Conservation (phyloP, 768 basidiomycete genomes). For the Glaciozyma martinii region DNA sequence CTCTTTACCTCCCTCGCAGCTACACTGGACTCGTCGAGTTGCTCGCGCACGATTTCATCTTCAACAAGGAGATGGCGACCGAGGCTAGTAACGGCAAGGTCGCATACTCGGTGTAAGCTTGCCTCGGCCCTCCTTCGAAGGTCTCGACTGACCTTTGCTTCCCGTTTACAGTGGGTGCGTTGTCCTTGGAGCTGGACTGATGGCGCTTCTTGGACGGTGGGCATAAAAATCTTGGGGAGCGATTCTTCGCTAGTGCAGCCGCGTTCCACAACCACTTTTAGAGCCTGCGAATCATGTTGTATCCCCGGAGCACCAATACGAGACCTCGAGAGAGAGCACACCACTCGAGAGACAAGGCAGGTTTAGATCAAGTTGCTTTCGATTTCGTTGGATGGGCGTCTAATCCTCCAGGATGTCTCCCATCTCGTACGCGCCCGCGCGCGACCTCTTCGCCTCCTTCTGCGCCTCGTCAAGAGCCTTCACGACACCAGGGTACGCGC, state of each 20-base stretch:
- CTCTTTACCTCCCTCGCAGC: neutral
- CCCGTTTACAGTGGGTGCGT: neutral
- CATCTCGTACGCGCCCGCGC: constrained; percentile 32
- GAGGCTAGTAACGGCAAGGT: neutral
- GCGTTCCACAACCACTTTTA: too few relatives aligned
- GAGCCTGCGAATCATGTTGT: too few relatives aligned
- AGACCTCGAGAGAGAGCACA: too few relatives aligned
- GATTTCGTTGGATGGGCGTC: too few relatives aligned
- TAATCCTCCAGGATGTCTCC: constrained; percentile 26
- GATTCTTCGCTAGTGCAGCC: neutral
- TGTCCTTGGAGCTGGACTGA: neutral
- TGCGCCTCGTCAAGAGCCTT: constrained; percentile 58
- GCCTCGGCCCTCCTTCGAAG: too few relatives aligned
- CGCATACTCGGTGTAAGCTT: neutral
- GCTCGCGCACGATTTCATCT: constrained; percentile 32
- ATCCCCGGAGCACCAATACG: too few relatives aligned
- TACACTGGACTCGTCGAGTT: constrained; percentile 31
- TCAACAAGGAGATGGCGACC: constrained; percentile 24
- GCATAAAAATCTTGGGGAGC: neutral
- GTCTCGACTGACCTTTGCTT: too few relatives aligned
- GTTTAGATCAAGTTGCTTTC: too few relatives aligned
- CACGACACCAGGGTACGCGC: constrained; percentile 56
- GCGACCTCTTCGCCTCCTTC: constrained; percentile 52
- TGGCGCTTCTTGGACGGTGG: neutral
- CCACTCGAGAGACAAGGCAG: too few relatives aligned